Evolutionary conservation across 805 yeast genomes (phyloP).

Genomic region (Teunomyces stri): DNA sequence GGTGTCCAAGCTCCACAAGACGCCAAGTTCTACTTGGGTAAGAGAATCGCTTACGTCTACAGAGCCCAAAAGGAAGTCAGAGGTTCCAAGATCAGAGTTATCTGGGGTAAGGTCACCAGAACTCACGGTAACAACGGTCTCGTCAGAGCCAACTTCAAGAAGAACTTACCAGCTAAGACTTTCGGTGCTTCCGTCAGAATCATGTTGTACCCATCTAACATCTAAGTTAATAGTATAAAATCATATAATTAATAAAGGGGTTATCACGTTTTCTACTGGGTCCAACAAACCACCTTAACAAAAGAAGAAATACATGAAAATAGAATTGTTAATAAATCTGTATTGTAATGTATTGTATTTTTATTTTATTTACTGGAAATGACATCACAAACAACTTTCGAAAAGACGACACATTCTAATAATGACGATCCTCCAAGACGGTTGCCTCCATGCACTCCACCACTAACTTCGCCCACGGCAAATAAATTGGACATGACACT

Average conservation of each 20-base stretch:
- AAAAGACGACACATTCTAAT: slow-evolving; percentile 61
- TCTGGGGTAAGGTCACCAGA: slow-evolving; percentile 99
- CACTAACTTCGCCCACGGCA: slow-evolving; percentile 68
- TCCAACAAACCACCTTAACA: background rate
- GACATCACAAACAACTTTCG: slow-evolving; percentile 35
- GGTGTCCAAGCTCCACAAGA: slow-evolving; percentile 90
- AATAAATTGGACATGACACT: slow-evolving; percentile 44
- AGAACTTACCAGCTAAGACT: slow-evolving; percentile 99
- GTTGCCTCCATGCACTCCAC: slow-evolving; percentile 66
- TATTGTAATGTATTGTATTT: background rate
- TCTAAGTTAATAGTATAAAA: slow-evolving; percentile 51
- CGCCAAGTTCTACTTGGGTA: slow-evolving; percentile 99
- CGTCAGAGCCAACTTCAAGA: slow-evolving; percentile 98
- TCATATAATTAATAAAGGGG: slow-evolving; percentile 5
- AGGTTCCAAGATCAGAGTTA: slow-evolving; percentile 98
- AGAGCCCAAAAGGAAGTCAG: slow-evolving; percentile 96
- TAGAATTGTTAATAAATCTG: background rate
- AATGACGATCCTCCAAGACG: slow-evolving; percentile 60
- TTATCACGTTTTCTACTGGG: slow-evolving; percentile 3
- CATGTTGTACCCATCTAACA: slow-evolving; percentile 99
- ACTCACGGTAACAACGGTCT: slow-evolving; percentile 98
- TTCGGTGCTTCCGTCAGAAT: slow-evolving; percentile 99
- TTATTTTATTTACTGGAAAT: slow-evolving; percentile 1
- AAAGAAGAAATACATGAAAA: background rate
- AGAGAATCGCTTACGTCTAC: slow-evolving; percentile 99